Evolutionary conservation across 1,139 yeast genomes (phyloP).

Genomic region (Hansenula lynferdii): DNA sequence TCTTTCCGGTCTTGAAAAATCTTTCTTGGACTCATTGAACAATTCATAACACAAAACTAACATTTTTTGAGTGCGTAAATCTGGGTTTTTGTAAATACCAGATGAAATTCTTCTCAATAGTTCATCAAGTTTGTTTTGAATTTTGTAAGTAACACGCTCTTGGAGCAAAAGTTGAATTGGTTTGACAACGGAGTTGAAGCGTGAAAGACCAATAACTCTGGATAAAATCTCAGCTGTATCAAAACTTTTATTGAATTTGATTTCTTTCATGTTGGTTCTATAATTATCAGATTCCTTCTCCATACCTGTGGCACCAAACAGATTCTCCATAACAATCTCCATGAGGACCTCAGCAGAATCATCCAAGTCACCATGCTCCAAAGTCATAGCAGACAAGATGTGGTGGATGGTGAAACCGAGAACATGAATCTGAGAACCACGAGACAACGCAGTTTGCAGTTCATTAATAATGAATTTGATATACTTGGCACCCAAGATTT

Average conservation of each 20-base stretch:
- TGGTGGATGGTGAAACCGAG: slow-evolving; percentile 84
- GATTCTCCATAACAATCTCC: slow-evolving; percentile 83
- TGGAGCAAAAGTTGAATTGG: slow-evolving; percentile 66
- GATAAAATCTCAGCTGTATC: slow-evolving; percentile 84
- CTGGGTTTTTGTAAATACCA: slow-evolving; percentile 69
- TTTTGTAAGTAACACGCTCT: slow-evolving; percentile 62
- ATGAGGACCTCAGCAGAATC: slow-evolving; percentile 58
- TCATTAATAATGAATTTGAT: slow-evolving; percentile 73
- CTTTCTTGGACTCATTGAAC: slow-evolving; percentile 47
- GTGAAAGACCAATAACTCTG: slow-evolving; percentile 52
- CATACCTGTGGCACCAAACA: slow-evolving; percentile 87
- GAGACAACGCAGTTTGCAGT: slow-evolving; percentile 67
- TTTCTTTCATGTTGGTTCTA: slow-evolving; percentile 82
- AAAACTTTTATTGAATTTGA: slow-evolving; percentile 80
- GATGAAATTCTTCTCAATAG: slow-evolving; percentile 67
- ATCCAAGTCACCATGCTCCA: slow-evolving; percentile 73
- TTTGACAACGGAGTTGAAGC: slow-evolving; percentile 55
- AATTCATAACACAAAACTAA: slow-evolving; percentile 73
- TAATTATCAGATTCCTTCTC: slow-evolving; percentile 96
- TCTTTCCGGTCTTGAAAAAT: slow-evolving; percentile 20
- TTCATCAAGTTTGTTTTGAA: slow-evolving; percentile 76
- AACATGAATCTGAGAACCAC: slow-evolving; percentile 94
- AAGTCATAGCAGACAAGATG: slow-evolving; percentile 50
- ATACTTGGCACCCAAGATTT: slow-evolving; percentile 67
- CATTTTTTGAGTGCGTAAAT: slow-evolving; percentile 52